Conservation (phyloP, 106 monocot species). For the Allium cepa region DNA sequence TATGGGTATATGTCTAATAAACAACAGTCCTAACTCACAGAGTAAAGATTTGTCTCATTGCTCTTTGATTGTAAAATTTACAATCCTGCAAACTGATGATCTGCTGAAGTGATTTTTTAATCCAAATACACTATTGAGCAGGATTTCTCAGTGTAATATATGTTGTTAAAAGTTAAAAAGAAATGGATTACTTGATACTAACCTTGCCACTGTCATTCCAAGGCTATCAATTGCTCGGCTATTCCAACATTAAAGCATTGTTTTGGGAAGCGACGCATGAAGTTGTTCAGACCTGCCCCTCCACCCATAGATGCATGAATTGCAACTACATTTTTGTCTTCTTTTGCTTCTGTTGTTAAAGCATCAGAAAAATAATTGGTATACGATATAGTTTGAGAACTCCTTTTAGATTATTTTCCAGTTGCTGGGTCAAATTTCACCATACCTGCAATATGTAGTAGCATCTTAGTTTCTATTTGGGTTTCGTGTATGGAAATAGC, state of each 20-base stretch:
- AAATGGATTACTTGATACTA: too few species aligned
- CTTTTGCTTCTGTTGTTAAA: slow-evolving; percentile 85
- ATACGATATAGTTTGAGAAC: slow-evolving; percentile 58
- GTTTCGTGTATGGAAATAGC: slow-evolving; percentile 25
- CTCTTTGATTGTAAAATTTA: too few species aligned
- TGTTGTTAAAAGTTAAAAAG: too few species aligned
- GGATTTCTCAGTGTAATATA: too few species aligned
- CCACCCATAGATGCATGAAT: slow-evolving; percentile 98
- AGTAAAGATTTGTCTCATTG: too few species aligned
- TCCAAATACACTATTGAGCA: too few species aligned
- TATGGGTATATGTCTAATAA: too few species aligned
- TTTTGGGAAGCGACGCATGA: slow-evolving; percentile 78
- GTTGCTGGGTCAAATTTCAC: slow-evolving; percentile 89
- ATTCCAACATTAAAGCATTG: slow-evolving; percentile 93
- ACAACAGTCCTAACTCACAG: too few species aligned
- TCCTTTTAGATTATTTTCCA: slow-evolving; percentile 80
- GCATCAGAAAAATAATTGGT: slow-evolving; percentile 91
- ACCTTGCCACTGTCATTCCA: too few species aligned
- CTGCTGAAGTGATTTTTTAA: too few species aligned
- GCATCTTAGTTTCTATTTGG: slow-evolving; percentile 7
- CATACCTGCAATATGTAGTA: slow-evolving; percentile 33
- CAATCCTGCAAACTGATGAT: too few species aligned
- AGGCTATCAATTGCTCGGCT: too few species aligned
- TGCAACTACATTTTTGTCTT: slow-evolving; percentile 61
- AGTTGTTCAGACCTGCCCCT: slow-evolving; percentile 88